These are phyloP conservation scores for Aureobasidium leucospermi DNA, from an alignment of 2,329 filamentous ascomycete species.

Conservation along the genomic window DNA sequence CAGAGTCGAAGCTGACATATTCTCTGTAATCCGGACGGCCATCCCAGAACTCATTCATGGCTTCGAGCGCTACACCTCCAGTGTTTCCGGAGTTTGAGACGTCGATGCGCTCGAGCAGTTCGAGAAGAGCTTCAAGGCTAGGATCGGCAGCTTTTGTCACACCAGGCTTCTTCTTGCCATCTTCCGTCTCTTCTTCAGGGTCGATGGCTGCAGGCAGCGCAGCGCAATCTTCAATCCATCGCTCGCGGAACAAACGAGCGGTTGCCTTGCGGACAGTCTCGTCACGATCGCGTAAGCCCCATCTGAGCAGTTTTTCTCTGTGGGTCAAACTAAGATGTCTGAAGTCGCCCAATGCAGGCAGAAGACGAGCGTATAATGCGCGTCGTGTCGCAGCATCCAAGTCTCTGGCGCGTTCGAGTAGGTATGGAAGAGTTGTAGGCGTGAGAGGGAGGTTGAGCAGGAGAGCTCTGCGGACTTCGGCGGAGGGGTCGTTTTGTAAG, in stretches of 20 bases:
- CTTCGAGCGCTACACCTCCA: constrained; percentile 82
- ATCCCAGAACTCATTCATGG: constrained; percentile 95
- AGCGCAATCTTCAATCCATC: constrained; percentile 97
- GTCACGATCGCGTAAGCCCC: constrained; percentile 89
- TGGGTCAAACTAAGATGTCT: constrained; percentile 86
- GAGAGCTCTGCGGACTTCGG: constrained; percentile 82
- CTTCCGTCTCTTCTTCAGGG: constrained; percentile 43
- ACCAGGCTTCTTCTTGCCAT: constrained; percentile 39
- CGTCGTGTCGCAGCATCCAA: constrained; percentile 76
- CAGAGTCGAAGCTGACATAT: constrained; percentile 58
- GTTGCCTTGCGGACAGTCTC: constrained; percentile 91
- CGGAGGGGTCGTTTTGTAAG: constrained; percentile 87
- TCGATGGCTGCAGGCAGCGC: constrained; percentile 55
- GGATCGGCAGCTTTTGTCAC: constrained; percentile 48
- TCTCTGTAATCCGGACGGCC: constrained; percentile 77
- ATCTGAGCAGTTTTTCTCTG: constrained; percentile 89
- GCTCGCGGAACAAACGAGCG: constrained; percentile 79
- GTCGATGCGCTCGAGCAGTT: constrained; percentile 89
- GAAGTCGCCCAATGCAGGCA: constrained; percentile 89
- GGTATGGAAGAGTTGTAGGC: constrained; percentile 71
- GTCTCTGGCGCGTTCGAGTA: constrained; percentile 86
- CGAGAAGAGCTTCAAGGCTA: constrained; percentile 74
- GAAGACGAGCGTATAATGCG: constrained; percentile 76
- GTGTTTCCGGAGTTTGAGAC: constrained; percentile 85
- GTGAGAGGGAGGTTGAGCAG: constrained; percentile 85